A percentile compares a stretch with the other conserved stretches of the same genome.
phyloP scores from a whole-genome alignment of 495 filamentous ascomycete genomes.

The Cairneyella variabilis region DNA sequence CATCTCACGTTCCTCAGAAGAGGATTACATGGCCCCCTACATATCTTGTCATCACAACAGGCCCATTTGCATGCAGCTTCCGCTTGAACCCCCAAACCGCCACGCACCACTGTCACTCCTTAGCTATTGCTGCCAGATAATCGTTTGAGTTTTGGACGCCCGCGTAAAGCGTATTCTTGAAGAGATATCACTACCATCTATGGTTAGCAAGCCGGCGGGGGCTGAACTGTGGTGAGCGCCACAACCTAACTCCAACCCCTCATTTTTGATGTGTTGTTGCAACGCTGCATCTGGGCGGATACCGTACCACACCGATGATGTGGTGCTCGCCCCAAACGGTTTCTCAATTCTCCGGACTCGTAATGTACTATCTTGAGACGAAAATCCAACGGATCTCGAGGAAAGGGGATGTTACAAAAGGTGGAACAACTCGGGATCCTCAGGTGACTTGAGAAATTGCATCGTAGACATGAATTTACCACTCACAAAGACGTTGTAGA shows the following conservation, averaged over 20 bases:
- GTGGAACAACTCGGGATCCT: not conserved
- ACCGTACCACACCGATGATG: conserved; percentile 1
- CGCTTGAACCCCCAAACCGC: too few species aligned
- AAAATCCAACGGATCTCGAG: not conserved
- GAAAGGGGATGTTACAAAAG: not conserved
- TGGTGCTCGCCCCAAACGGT: too few species aligned
- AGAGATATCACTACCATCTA: too few species aligned
- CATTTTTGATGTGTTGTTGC: not conserved
- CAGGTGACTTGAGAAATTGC: not conserved
- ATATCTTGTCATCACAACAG: conserved; percentile 2
- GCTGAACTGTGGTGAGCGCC: not conserved
- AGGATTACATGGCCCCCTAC: not conserved
- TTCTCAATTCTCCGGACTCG: too few species aligned
- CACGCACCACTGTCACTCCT: too few species aligned
- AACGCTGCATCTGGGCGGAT: not conserved
- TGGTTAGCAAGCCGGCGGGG: not conserved
- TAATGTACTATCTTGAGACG: too few species aligned
- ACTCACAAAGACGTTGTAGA: conserved; percentile 26
- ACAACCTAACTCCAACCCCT: conserved; percentile 2
- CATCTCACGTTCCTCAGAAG: not conserved
- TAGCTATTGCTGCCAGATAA: too few species aligned
- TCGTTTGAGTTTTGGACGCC: too few species aligned
- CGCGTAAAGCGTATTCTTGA: too few species aligned
- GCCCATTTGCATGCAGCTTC: conserved; percentile 1
- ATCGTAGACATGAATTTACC: conserved; percentile 9